Evolutionary conservation across 2,329 filamentous ascomycete species (phyloP), one percentile per base, ranked within the genome.

Genomic region (Colletotrichum cordylinicola): DNA sequence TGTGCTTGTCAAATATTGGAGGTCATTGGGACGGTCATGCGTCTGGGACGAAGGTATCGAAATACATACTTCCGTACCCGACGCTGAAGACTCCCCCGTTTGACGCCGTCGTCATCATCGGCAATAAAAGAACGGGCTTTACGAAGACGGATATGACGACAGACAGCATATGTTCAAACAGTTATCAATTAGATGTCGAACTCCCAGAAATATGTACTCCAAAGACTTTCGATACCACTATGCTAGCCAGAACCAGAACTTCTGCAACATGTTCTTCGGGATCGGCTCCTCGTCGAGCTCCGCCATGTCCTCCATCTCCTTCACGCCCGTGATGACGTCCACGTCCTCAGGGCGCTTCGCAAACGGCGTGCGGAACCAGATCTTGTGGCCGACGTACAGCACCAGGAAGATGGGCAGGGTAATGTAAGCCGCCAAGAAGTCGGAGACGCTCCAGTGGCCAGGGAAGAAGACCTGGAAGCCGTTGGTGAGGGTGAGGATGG

Each of bases 401-500:
- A 86, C 83, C 3, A 92, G 78, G 82, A 94, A 94, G 78, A 89
- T 90, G 61, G 88, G 92, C 1, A 93, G 85, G 12, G 88, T 93
- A 80, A 94, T 87, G 79, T 93, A 95, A 79, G 85, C 88, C 0
- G 91, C 90, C n/a, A 93, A 75, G 80, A 97, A 97, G 79, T 88
- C 87, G 7, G 88, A 86, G 0, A 88, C 89, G 18, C 87, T 90
- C 90, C 92, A 96, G 33, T 92, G 87, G 9, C 87, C 85, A 0
- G 91, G 90, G 82, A 93, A 93, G 82, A 96, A 96, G 16, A 94
- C 90, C 43, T 92, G 90, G 84, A 96, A 96, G 2, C 94, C 94
- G 79, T 95, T 95, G 79, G 94, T 93, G 4, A 96, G 84, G 2
- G 89, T 91, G n/a, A 96, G 86, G 31, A 95, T 84, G 4, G 83